A percentile compares a stretch with the other conserved stretches of the same genome.
These are phyloP conservation scores for Agrostemma githago DNA, from an alignment of 148 eudicot species.

Conservation along the genomic window DNA sequence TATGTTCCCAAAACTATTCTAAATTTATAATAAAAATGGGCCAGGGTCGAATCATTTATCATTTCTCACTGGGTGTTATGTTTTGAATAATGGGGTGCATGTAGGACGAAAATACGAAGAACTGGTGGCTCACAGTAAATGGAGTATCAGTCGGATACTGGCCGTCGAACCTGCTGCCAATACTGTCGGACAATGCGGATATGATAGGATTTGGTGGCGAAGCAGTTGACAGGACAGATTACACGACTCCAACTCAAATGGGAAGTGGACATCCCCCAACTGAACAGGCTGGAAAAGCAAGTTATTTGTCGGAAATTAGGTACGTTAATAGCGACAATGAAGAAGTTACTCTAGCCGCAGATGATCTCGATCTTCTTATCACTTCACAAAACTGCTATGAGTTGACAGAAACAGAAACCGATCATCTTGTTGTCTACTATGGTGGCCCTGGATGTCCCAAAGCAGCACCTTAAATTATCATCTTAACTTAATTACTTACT, in stretches of 20 bases:
- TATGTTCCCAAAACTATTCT: background rate
- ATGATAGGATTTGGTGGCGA: background rate
- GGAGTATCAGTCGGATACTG: background rate
- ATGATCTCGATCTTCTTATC: background rate
- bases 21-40: too few species aligned
- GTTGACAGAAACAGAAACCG: background rate
- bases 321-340: background rate
- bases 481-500: too few species aligned
- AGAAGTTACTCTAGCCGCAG: background rate
- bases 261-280: background rate
- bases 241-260: background rate
- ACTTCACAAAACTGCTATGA: background rate
- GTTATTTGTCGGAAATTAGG: background rate
- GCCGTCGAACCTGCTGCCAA: background rate
- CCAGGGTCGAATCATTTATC: too few species aligned
- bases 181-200: background rate
- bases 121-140: background rate
- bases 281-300: background rate
- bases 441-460: conserved; percentile 1
- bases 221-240: background rate
- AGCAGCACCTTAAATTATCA: too few species aligned
- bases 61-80: background rate
- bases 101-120: background rate
- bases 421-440: background rate
- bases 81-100: background rate